Conservation (phyloP, 163 green algal species). For the Scenedesmus sp. region DNA sequence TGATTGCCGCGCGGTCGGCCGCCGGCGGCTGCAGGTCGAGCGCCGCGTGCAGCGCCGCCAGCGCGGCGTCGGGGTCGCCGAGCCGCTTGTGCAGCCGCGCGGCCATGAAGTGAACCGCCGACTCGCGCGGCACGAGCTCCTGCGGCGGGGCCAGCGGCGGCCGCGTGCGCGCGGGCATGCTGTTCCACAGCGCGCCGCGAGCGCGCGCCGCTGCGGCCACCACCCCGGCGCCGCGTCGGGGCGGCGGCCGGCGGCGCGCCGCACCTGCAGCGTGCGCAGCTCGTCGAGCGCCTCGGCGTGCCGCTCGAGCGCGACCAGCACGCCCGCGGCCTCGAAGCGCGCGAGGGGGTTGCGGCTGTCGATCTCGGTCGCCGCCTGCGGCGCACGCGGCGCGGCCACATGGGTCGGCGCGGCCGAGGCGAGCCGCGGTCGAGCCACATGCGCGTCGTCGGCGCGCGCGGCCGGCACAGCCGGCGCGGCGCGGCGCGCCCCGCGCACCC, state of each 20-base stretch:
- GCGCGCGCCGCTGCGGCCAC: no score
- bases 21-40: slow-evolving; percentile 88
- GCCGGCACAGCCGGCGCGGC: no score
- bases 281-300: slow-evolving; percentile 78
- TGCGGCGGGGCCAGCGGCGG: slow-evolving; percentile 35
- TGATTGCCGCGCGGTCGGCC: slow-evolving; percentile 89
- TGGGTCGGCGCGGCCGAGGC: no score
- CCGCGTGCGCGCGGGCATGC: background rate
- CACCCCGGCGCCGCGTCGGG: no score
- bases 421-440: no score
- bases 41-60: slow-evolving; percentile 68
- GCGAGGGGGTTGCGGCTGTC: slow-evolving; percentile 93
- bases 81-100: slow-evolving; percentile 85
- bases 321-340: slow-evolving; percentile 82
- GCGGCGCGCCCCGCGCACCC: no score
- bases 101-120: slow-evolving; percentile 85
- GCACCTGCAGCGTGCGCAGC: slow-evolving; percentile 65
- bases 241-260: background rate
- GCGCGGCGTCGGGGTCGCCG: slow-evolving; percentile 74
- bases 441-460: no score
- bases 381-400: no score
- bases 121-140: slow-evolving; percentile 85
- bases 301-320: slow-evolving; percentile 76
- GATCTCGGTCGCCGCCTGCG: slow-evolving; percentile 70
- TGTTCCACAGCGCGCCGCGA: background rate